Evolutionary conservation across 1,284 basidiomycete species (phyloP), one percentile per base, ranked within the genome.

Genomic region (Boletus albobrunnescens): DNA sequence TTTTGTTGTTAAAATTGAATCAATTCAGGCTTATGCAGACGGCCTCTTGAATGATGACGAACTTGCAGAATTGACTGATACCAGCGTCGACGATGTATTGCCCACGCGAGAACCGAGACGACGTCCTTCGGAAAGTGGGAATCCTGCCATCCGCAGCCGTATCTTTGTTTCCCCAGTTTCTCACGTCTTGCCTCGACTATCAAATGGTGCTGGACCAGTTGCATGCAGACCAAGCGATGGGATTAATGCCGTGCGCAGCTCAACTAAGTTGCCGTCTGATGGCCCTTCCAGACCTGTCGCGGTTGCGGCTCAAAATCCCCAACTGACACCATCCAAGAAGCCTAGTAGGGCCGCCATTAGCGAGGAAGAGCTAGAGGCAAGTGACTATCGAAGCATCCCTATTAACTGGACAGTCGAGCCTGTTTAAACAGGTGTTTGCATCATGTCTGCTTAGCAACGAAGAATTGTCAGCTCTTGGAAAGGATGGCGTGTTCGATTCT

Each of bases 401-500:
- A 7, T 14, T 38, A 4, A 22, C 37, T 24, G 14, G 36, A 24
- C 4, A 28, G 22, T 24, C 46, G 40, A 60, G 33, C 7, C n/a
- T 30, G 5, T 31, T 40, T 14, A 41, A 56, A 41, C 63, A 67
- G 62, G 45, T 35, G 3, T 55, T 50, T 39, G 58, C 63, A 19
- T 51, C 55, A 2, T 67, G 57, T 42, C 50, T 68, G 4, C 59
- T 64, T 14, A 37, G n/a, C 4, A 36, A 52, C 17, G 41, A 51
- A 23, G 53, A 62, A 33, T 27, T 65, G 17, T 33, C 46, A 3
- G 3, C 36, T 17, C 40, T 64, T 20, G 65, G 52, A 30, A 52
- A 45, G 27, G 49, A 51, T 4, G 64, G 64, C 19, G 40, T 46
- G 11, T 68, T 65, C 48, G 55, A 68, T 36, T 67, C 56, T 13